Evolutionary conservation across 1,284 basidiomycete species (phyloP).

Genomic region (Sphaerobolus stellatus): DNA sequence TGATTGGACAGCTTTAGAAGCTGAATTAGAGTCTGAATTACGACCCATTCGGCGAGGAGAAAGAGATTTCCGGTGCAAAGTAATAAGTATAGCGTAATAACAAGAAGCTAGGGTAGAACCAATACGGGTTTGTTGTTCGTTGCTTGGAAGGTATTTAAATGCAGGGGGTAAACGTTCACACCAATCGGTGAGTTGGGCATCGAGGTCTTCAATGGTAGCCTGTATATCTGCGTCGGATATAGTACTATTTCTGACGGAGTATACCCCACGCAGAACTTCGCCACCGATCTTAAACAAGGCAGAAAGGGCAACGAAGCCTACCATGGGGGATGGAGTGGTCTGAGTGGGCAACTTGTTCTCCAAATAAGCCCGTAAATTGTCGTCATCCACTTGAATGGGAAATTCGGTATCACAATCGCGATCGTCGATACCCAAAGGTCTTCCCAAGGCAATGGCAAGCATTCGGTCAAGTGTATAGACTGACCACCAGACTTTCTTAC

Average conservation of each 20-base stretch:
- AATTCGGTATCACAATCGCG: constrained; percentile 79
- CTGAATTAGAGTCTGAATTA: constrained; percentile 62
- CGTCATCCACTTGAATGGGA: constrained; percentile 80
- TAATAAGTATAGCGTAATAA: constrained; percentile 86
- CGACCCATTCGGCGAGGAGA: constrained; percentile 56
- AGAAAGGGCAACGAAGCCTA: constrained; percentile 73
- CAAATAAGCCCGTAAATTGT: constrained; percentile 69
- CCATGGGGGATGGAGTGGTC: constrained; percentile 69
- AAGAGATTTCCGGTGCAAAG: constrained; percentile 85
- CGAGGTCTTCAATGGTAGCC: constrained; percentile 71
- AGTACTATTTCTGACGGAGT: constrained; percentile 60
- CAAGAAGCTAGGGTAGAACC: constrained; percentile 86
- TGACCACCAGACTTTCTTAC: constrained; percentile 88
- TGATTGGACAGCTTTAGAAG: constrained; percentile 73
- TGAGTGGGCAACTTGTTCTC: constrained; percentile 55
- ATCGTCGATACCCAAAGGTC: constrained; percentile 78
- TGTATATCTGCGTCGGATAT: constrained; percentile 59
- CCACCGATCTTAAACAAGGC: constrained; percentile 81
- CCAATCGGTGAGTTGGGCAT: constrained; percentile 76
- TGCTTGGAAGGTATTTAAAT: constrained; percentile 71
- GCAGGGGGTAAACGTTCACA: constrained; percentile 70
- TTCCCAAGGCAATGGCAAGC: constrained; percentile 82
- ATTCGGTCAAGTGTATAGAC: constrained; percentile 87
- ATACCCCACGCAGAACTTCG: constrained; percentile 77
- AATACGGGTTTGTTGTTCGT: constrained; percentile 70